phyloP scores from a whole-genome alignment of 352 stramenopile species.

The Pythium oligandrum region DNA sequence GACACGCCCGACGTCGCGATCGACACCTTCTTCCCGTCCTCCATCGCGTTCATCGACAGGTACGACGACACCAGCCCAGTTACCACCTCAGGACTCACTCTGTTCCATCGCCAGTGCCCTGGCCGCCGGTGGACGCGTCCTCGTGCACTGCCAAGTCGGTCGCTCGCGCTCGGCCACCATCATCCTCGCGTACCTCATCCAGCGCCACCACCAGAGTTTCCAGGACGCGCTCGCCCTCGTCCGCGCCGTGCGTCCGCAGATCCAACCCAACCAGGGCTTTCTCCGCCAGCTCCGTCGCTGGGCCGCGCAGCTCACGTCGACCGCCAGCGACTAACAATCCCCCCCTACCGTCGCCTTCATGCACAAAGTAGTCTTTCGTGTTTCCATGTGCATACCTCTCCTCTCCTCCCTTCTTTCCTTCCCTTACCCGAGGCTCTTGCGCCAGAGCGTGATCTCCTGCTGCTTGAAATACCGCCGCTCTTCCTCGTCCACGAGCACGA shows the following conservation, averaged over 20 bases:
- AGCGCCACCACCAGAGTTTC: constrained; percentile 27
- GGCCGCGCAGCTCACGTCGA: constrained; percentile 19
- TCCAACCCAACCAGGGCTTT: constrained; percentile 66
- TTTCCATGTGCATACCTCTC: too few species aligned
- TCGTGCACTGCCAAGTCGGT: constrained; percentile 77
- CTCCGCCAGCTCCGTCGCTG: constrained; percentile 37
- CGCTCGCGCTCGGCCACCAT: constrained; percentile 64
- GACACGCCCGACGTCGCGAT: constrained; percentile 42
- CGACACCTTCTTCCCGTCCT: constrained; percentile 33
- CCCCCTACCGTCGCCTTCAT: too few species aligned
- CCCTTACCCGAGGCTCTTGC: constrained; percentile 44
- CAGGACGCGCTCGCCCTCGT: constrained; percentile 35
- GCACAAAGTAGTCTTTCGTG: too few species aligned
- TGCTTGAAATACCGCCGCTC: constrained; percentile 99
- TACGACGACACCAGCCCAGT: constrained; percentile 8
- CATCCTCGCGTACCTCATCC: constrained; percentile 62
- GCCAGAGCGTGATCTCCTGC: constrained; percentile 97
- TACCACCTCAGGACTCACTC: not conserved
- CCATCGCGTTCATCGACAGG: constrained; percentile 59
- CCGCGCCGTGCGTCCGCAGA: constrained; percentile 42
- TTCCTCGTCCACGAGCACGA: constrained; percentile 98
- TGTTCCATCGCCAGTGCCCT: constrained; percentile 27
- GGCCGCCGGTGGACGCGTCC: constrained; percentile 34
- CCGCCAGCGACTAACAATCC: too few species aligned
- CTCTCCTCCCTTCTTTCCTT: not conserved